Evolutionary conservation across 2,329 filamentous ascomycete genomes (phyloP).

Genomic region (Passalora sequoiae): DNA sequence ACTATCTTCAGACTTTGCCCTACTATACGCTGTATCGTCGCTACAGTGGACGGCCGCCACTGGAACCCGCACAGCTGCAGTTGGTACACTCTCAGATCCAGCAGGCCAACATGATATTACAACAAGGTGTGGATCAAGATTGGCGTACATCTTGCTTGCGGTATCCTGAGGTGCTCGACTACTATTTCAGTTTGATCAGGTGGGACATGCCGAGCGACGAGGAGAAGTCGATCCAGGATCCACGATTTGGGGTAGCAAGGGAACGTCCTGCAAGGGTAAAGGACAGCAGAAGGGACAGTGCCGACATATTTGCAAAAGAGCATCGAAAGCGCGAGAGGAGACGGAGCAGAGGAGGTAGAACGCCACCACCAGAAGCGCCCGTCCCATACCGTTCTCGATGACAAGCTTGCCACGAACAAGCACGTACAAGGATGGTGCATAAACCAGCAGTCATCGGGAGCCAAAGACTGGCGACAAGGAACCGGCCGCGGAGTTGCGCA

Average conservation of each 20-base stretch:
- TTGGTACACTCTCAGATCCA: constrained; percentile 51
- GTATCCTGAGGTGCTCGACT: constrained; percentile 77
- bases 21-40: constrained; percentile 45
- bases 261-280: constrained; percentile 11
- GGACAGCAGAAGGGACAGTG: constrained; percentile 29
- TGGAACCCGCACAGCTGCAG: constrained; percentile 38
- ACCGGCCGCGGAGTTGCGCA: no score
- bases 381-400: constrained; percentile 17
- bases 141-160: constrained; percentile 70
- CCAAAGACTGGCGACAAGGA: no score
- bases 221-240: constrained; percentile 35
- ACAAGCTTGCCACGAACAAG: no score
- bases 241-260: constrained; percentile 25
- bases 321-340: constrained; percentile 23
- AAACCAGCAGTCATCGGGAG: no score
- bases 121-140: constrained; percentile 71
- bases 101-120: constrained; percentile 60
- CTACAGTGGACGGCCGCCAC: constrained; percentile 42
- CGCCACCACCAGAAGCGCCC: constrained; percentile 22
- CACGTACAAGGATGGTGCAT: no score
- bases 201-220: constrained; percentile 58
- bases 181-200: constrained; percentile 69
- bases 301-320: constrained; percentile 16
- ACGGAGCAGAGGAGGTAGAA: constrained; percentile 22
- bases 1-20: constrained; percentile 42